Percentiles rank a stretch among this genome's conserved stretches.
Evolutionary conservation across 306 rosid genomes (phyloP).

Genomic region (Cucumis sativus): Cucumber_9930_V3 NC_026656.2:5872501-5873000

Average conservation of each 20-base stretch:
- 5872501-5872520: neutral
- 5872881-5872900: neutral
- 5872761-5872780: neutral
- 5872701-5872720: neutral
- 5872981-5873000: constrained; percentile 74
- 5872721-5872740: neutral
- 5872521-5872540: neutral
- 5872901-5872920: constrained; percentile 3
- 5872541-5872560: neutral
- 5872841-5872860: neutral
- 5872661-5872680: constrained; percentile 48
- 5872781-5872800: neutral
- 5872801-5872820: neutral
- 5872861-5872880: neutral
- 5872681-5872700: constrained; percentile 54
- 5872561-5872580: neutral
- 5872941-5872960: constrained; percentile 71
- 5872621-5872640: constrained; percentile 95
- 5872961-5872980: constrained; percentile 80
- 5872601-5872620: constrained; percentile 82
- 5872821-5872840: neutral
- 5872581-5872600: neutral
- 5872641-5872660: constrained; percentile 65
- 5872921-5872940: constrained; percentile 38
- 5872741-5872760: neutral